Evolutionary conservation across 140 eudicot genomes (phyloP), one percentile per base, ranked within the genome.

Genomic region (Flaveria floridana): DNA sequence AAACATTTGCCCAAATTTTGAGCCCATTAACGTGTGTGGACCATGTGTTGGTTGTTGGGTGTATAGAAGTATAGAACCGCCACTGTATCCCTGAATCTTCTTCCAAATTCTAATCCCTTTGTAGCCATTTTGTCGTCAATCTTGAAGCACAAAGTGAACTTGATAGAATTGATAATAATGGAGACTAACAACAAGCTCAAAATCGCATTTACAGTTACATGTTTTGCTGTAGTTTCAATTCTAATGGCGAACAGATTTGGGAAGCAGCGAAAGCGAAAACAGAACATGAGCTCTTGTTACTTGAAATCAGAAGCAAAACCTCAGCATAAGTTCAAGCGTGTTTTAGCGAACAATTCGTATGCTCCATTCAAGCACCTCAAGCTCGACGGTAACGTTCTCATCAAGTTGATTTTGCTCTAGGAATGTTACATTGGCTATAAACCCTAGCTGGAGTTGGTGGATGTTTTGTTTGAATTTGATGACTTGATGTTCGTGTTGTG

Each of bases 291-390:
- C 26, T 71, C 92, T 1, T 92, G 96, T 69, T 89, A 89, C 79
- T 70, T 92, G 71, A 82, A 81, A 66, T 73, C 87, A 3, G 87
- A 89, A 76, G 58, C 53, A 2, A 89, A 89, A 42, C 90, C 96
- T 20, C 97, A 92, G 59, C 78, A 61, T 59, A 51, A 47, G 8
- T 92, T 92, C 72, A 89, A 89, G 71, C 88, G 95, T 30, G 92
- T 92, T n/a, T 70, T 89, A 68, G 95, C 92, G n/a, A 95, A 89
- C 48, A 92, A 89, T 56, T 92, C 97, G 0, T 92, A 89, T 76
- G 65, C 92, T 42, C 89, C 84, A 1, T 92, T 92, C 82, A 89
- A 82, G 74, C 98, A 89, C 72, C 85, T 89, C 73, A 89, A 85
- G 76, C 87, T 78, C 71, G 69, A 71, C 20, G 87, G 87, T 83